Evolutionary conservation across 2,329 filamentous ascomycete genomes (phyloP).

Genomic region (Mariannaea elegans): DNA sequence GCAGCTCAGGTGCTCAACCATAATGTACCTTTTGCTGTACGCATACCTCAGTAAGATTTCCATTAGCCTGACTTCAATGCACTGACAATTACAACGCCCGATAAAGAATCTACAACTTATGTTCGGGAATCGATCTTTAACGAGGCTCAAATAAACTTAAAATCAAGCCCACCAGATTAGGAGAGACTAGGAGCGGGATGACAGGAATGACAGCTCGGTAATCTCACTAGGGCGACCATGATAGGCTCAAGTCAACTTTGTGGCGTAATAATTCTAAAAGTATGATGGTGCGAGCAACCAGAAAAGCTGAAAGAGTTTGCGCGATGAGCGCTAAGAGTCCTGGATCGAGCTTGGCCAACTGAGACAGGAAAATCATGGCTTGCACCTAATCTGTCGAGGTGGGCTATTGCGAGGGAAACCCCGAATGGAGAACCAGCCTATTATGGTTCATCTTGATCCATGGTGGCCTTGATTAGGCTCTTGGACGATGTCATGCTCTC

Average conservation of each 20-base stretch:
- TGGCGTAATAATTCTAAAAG: conserved; percentile 12
- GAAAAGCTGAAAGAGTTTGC: conserved; percentile 6
- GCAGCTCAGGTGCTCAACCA: too few species aligned
- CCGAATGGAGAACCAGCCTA: too few species aligned
- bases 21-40: too few species aligned
- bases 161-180: background rate
- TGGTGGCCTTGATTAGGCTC: too few species aligned
- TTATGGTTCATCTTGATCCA: too few species aligned
- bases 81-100: too few species aligned
- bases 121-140: background rate
- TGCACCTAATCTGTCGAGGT: background rate
- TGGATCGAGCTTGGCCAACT: background rate
- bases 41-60: too few species aligned
- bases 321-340: background rate
- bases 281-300: too few species aligned
- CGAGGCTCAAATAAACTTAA: background rate
- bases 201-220: conserved; percentile 7
- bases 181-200: conserved; percentile 7
- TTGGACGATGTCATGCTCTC: too few species aligned
- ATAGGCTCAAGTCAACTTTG: background rate
- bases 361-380: background rate
- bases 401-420: background rate
- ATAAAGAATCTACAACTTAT: background rate
- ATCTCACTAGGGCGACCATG: background rate
- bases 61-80: too few species aligned